Base-by-base conservation (phyloP, 2,329 filamentous ascomycete genomes). In the Clarireedia hainanense region DNA sequence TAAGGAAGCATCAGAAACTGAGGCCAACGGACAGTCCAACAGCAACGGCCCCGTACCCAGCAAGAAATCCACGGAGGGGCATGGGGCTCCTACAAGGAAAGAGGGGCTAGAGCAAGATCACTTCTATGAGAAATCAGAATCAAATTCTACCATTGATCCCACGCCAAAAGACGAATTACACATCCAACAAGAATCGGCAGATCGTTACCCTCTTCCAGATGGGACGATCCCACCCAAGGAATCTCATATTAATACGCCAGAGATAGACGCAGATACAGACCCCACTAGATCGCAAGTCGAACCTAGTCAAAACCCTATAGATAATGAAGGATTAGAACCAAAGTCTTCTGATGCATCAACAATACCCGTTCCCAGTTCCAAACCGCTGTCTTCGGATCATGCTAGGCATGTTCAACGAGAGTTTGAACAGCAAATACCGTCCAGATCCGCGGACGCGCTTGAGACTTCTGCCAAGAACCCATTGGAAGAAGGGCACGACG, bases 351-450 rank as follows among this genome's bases (percentile, higher is more conserved):
- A 55, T 36, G 64, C 67, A 24, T 73, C 73, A 1, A 74, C 72
- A 1, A 75, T 76, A 59, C 72, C 74, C 4, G 51, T 64, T 5
- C 71, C 73, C 7, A 58, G 56, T 12, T 50, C 60, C 20, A 61
- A 65, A 34, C 37, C 52, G 27, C 56, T 63, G 2, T 71, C 74
- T 27, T 63, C 74, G n/a, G 70, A 74, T 6, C 68, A 74, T 53
- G 74, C 75, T 27, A 72, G 73, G 55, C 69, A 69, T 53, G 64
- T 75, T 20, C 79, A 80, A 63, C 70, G 73, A 57, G 67, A 77
- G 50, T 70, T 73, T 7, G 78, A 83, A 62, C 66, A 68, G 26
- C 75, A 77, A 53, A 80, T 84, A 57, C 80, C 81, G 15, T 72
- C 73, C 3, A 69, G 71, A 37, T 69, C 75, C 12, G 76, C 77